Evolutionary conservation across 1,139 yeast species (phyloP).

Genomic region (Scheffersomyces lignicola): DNA sequence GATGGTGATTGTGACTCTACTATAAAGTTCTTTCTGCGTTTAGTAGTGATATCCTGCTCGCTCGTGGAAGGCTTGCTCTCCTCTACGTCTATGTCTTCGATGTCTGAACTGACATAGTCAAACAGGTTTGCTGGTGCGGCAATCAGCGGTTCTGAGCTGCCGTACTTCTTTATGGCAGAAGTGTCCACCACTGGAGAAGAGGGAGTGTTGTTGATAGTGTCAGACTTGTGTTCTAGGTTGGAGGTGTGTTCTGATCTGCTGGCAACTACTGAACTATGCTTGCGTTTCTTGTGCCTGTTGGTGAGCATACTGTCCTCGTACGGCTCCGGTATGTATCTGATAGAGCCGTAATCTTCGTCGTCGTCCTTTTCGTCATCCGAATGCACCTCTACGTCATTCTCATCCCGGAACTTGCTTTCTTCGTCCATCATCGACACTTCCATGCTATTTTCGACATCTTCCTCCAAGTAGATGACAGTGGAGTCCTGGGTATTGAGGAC

Average conservation of each 20-base stretch:
- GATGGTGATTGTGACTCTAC: conserved; percentile 12
- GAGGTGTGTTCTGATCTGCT: too few relatives aligned
- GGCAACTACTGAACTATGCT: too few relatives aligned
- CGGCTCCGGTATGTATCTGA: conserved; percentile 3
- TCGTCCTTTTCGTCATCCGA: conserved; percentile 10
- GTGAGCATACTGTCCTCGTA: conserved; percentile 14
- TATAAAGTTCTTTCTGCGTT: conserved; percentile 10
- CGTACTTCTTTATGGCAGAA: too few relatives aligned
- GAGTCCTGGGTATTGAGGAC: conserved; percentile 22
- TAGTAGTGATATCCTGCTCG: conserved; percentile 9
- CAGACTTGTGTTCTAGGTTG: too few relatives aligned
- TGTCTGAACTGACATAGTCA: conserved; percentile 6
- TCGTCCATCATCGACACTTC: conserved; percentile 5
- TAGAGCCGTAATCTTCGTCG: conserved; percentile 12
- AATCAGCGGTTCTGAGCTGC: too few relatives aligned
- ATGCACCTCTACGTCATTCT: conserved; percentile 8
- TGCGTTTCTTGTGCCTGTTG: conserved; percentile 10
- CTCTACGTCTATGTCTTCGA: conserved; percentile 7
- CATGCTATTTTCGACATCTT: neutral
- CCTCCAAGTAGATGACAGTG: conserved; percentile 2
- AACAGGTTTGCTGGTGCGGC: conserved; percentile 3
- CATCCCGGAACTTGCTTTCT: conserved; percentile 3
- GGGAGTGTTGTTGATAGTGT: neutral
- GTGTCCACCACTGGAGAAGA: neutral
- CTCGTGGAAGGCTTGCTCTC: neutral